phyloP scores from a whole-genome alignment of 768 basidiomycete species.

The Amanita phalloides region DNA sequence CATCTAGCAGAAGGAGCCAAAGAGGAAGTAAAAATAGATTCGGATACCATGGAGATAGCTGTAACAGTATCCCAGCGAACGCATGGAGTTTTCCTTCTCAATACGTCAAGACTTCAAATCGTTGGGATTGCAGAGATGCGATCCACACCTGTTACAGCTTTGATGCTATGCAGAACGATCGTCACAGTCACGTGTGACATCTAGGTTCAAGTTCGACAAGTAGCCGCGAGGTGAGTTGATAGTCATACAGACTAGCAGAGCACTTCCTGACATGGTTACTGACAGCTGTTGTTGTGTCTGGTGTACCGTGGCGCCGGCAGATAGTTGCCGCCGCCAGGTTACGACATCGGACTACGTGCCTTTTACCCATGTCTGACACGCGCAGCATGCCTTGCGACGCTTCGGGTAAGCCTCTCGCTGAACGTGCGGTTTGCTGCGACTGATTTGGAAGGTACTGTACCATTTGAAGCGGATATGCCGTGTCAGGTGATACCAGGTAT shows the following conservation, averaged over 20 bases:
- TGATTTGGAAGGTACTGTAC: neutral
- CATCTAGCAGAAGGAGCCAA: no score
- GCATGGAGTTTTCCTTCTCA: no score
- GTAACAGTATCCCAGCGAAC: no score
- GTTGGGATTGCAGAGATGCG: no score
- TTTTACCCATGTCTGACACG: neutral
- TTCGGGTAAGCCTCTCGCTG: neutral
- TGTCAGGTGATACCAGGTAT: neutral
- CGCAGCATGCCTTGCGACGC: neutral
- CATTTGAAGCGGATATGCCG: neutral
- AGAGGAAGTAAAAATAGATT: no score
- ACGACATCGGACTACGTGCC: neutral
- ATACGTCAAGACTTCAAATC: no score
- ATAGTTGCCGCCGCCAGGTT: neutral
- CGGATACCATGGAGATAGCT: no score
- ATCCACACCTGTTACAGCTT: no score
- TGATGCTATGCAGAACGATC: neutral
- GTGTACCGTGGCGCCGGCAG: neutral
- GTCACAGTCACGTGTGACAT: neutral
- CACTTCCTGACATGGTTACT: neutral
- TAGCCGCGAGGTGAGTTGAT: neutral
- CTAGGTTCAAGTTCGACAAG: neutral
- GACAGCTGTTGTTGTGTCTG: neutral
- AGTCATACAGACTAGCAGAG: neutral
- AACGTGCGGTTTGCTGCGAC: neutral